Evolutionary conservation across 352 stramenopile genomes (phyloP), one percentile per base, ranked within the genome.

Genomic region (Aphanomyces cochlioides): DNA sequence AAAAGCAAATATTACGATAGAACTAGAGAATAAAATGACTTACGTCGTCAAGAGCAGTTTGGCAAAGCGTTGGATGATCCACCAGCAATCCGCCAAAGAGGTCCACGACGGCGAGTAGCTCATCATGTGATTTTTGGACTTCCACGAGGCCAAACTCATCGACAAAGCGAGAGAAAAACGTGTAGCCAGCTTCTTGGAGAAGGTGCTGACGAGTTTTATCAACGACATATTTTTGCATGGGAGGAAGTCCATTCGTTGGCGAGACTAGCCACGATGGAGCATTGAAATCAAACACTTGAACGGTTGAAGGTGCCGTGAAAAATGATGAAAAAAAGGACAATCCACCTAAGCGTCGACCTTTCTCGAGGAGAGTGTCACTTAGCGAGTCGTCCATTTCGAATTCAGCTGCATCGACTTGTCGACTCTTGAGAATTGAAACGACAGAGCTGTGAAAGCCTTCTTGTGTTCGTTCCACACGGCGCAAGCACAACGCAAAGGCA

Each of bases 371-470:
- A 15, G 59, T 37, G 28, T 69, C 63, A 39, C 63, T 58, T 3
- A 69, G 34, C 13, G 63, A 43, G 63, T 69, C 63, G 47, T 69
- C 63, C 63, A 69, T 69, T 61, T 69, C 63, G 37, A 69, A 69
- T 37, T 69, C 63, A 19, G 37, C n/a, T 3, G 41, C 41, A 8
- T 57, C 63, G 1, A 47, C 47, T 15, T 69, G 63, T 15, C 63
- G 63, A 13, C 34, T 15, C 50, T 59, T 57, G 12, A 69, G 37
- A n/a, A 36, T 57, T 17, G 63, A 40, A n/a, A 69, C 63, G n/a
- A 59, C 38, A 6, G 63, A 21, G 21, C 12, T 13, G 37, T 69
- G 50, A n/a, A 60, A 19, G 7, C n/a, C 50, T 34, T 69, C 63
- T 8, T 58, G 15, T 7, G 7, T 60, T 3, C 47, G 63, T 43